A percentile compares a stretch with the other conserved stretches of the same genome.
Evolutionary conservation across 495 filamentous ascomycete genomes (phyloP).

Genomic region (Tuber indicum): DNA sequence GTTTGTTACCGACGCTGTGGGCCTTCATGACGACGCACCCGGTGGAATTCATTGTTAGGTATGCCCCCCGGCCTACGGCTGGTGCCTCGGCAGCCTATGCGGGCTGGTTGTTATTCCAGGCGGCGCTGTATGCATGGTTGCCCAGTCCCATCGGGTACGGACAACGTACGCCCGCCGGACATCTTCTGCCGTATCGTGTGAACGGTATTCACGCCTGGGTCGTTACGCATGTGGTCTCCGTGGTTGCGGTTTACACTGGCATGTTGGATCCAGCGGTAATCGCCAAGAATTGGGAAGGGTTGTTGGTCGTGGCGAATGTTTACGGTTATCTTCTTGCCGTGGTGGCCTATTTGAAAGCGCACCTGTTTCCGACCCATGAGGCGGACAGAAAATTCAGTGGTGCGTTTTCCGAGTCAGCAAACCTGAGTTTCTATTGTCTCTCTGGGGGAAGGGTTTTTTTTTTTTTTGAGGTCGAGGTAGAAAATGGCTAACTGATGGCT

Average conservation of each 20-base stretch:
- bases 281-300: constrained; percentile 46
- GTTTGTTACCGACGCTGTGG: constrained; percentile 29
- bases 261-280: constrained; percentile 45
- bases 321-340: constrained; percentile 44
- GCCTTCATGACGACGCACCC: constrained; percentile 30
- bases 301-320: constrained; percentile 45
- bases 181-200: constrained; percentile 43
- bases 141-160: constrained; percentile 42
- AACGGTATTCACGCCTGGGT: constrained; percentile 48
- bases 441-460: too few species aligned
- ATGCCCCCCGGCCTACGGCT: constrained; percentile 28
- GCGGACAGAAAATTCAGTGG: constrained; percentile 48
- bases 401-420: constrained; percentile 18
- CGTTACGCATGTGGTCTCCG: constrained; percentile 43
- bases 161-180: constrained; percentile 43
- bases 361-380: constrained; percentile 44
- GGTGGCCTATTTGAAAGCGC: constrained; percentile 46
- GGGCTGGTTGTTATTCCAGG: constrained; percentile 43
- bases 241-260: constrained; percentile 31
- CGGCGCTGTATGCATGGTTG: constrained; percentile 41
- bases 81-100: constrained; percentile 39
- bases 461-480: neutral
- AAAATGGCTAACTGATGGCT: constrained; percentile 3
- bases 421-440: neutral
- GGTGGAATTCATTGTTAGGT: constrained; percentile 19